phyloP scores from a whole-genome alignment of 192 early-diverging fungal species.

The Geosiphon pyriformis region DNA sequence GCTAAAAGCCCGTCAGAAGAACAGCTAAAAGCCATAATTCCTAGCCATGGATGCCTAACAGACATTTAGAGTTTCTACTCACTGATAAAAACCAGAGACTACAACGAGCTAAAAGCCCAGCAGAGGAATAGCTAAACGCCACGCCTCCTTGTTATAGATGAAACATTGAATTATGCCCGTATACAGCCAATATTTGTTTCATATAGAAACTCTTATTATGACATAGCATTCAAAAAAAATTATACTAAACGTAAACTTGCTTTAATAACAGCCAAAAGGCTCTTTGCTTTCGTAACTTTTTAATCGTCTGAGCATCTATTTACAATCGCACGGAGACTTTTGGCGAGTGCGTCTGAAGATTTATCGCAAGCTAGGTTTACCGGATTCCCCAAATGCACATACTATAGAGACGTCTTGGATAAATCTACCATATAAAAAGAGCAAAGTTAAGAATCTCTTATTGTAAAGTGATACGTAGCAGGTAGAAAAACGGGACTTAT shows the following conservation, averaged over 20 bases:
- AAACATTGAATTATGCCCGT: no score
- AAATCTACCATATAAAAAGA: no score
- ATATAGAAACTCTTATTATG: conserved; percentile 7
- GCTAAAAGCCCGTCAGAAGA: conserved; percentile 1
- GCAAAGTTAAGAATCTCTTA: no score
- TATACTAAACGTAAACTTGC: conserved; percentile 9
- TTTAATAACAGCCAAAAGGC: conserved; percentile 5
- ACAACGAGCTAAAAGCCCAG: neutral
- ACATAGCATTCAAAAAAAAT: conserved; percentile 10
- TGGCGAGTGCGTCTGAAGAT: neutral
- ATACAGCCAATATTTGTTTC: no score
- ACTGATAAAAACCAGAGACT: neutral
- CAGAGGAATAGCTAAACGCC: neutral
- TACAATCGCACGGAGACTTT: neutral
- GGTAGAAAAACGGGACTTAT: no score
- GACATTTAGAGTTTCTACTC: neutral
- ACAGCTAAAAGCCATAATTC: conserved; percentile 11
- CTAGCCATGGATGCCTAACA: conserved; percentile 12
- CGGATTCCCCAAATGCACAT: neutral
- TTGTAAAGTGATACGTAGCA: no score
- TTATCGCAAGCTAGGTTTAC: conserved; percentile 7
- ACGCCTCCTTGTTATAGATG: no score
- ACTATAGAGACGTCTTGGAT: no score
- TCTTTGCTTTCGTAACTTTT: neutral
- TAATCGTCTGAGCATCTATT: neutral